Percentiles rank a stretch among this genome's conserved stretches.
Evolutionary conservation across 495 filamentous ascomycete species (phyloP).

Genomic region (Tuber indicum): DNA sequence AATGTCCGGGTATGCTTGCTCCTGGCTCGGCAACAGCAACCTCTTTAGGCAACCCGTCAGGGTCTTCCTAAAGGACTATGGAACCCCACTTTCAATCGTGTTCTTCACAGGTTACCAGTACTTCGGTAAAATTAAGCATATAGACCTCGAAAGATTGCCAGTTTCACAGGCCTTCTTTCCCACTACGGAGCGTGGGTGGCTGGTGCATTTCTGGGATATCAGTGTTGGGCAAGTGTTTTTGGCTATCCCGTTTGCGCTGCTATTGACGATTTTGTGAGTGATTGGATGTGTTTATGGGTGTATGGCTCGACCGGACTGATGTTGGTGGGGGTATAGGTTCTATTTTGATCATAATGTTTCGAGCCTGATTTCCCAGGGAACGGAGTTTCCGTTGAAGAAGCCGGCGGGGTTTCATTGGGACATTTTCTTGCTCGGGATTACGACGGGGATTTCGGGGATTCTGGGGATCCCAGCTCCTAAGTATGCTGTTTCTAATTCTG

Average conservation of each 20-base stretch:
- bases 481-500: slow-evolving; percentile 2
- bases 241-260: slow-evolving; percentile 57
- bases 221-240: slow-evolving; percentile 68
- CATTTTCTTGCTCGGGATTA: slow-evolving; percentile 81
- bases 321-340: slow-evolving; percentile 60
- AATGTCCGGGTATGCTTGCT: slow-evolving; percentile 63
- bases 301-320: slow-evolving; percentile 61
- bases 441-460: slow-evolving; percentile 75
- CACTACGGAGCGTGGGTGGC: slow-evolving; percentile 69
- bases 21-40: slow-evolving; percentile 60
- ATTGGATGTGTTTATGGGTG: slow-evolving; percentile 3
- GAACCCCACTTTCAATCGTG: slow-evolving; percentile 70
- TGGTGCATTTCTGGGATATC: slow-evolving; percentile 84
- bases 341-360: slow-evolving; percentile 93
- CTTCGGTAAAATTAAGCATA: slow-evolving; percentile 65
- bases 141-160: slow-evolving; percentile 60
- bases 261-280: background rate
- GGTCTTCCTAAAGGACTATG: slow-evolving; percentile 77
- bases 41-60: slow-evolving; percentile 66
- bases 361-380: slow-evolving; percentile 83
- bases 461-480: slow-evolving; percentile 87
- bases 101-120: slow-evolving; percentile 88
- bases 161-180: slow-evolving; percentile 75
- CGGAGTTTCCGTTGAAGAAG: slow-evolving; percentile 83
- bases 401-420: slow-evolving; percentile 97